phyloP scores from a whole-genome alignment of 495 filamentous ascomycete genomes.

The Darksidea phi region DNA sequence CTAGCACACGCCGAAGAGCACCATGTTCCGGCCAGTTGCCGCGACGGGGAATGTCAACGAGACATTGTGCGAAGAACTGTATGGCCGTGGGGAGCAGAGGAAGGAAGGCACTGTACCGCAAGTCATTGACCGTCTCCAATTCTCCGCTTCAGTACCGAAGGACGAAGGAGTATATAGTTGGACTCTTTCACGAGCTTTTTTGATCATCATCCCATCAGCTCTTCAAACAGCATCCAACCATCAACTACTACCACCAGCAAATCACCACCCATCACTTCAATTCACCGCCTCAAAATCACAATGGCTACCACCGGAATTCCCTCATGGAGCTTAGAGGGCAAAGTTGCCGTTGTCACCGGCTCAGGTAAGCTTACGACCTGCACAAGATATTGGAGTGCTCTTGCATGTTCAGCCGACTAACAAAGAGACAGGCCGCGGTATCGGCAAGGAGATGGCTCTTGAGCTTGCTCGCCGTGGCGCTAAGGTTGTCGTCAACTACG shows the following conservation, averaged over 20 bases:
- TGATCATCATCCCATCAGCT: constrained; percentile 2
- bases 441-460: constrained; percentile 47
- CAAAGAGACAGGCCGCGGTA: constrained; percentile 42
- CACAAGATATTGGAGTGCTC: neutral
- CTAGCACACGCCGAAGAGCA: constrained; percentile 17
- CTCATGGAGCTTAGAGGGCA: constrained; percentile 46
- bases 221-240: constrained; percentile 4
- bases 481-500: constrained; percentile 50
- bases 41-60: constrained; percentile 18
- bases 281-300: constrained; percentile 8
- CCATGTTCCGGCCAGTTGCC: constrained; percentile 27
- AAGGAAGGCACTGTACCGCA: constrained; percentile 11
- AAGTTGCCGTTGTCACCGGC: constrained; percentile 49
- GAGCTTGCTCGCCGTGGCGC: constrained; percentile 50
- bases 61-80: constrained; percentile 14
- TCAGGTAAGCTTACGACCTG: constrained; percentile 37
- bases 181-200: neutral
- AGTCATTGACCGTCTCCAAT: constrained; percentile 22
- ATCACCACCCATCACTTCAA: neutral
- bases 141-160: constrained; percentile 27
- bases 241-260: constrained; percentile 4
- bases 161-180: constrained; percentile 17
- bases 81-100: constrained; percentile 11
- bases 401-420: neutral
- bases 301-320: constrained; percentile 30